Conservation (phyloP, 139 green algal genomes). For the Diplosphaera chodatii region DNA sequence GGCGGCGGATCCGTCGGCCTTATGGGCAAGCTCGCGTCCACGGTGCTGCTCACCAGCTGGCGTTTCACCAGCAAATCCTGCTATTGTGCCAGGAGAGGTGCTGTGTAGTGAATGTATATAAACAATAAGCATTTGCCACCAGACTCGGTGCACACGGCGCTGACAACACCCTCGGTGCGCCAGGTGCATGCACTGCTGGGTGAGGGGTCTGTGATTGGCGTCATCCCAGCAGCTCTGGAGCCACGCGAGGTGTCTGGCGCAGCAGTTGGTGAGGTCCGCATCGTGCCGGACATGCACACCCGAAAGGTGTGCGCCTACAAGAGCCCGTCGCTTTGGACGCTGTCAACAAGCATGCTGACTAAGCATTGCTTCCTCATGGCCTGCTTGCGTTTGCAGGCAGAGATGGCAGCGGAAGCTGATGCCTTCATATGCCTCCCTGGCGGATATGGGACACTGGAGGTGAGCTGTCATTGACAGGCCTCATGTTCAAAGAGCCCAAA, state of each 20-base stretch:
- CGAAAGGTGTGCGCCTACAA: slow-evolving; percentile 50
- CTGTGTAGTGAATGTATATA: no score
- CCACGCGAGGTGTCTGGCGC: slow-evolving; percentile 40
- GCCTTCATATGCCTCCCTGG: slow-evolving; percentile 80
- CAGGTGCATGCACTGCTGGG: slow-evolving; percentile 34
- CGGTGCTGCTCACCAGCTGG: slow-evolving; percentile 28
- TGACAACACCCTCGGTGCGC: no score
- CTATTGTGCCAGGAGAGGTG: no score
- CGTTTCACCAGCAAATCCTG: no score
- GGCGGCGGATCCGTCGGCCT: slow-evolving; percentile 69
- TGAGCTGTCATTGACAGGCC: no score
- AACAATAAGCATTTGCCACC: no score
- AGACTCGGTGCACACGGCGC: no score
- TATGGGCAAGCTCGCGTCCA: slow-evolving; percentile 69
- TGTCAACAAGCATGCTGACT: no score
- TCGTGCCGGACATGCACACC: slow-evolving; percentile 75
- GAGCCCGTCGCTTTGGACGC: no score
- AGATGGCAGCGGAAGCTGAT: slow-evolving; percentile 70
- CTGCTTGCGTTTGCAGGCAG: no score
- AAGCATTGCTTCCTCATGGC: no score
- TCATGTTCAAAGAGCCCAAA: no score
- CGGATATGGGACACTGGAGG: slow-evolving; percentile 76
- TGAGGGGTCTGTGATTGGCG: slow-evolving; percentile 54
- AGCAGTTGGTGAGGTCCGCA: slow-evolving; percentile 31
- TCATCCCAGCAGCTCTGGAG: slow-evolving; percentile 60